phyloP scores from a whole-genome alignment of 2,329 filamentous ascomycete species.

The Cladosporium oxysporum region DNA sequence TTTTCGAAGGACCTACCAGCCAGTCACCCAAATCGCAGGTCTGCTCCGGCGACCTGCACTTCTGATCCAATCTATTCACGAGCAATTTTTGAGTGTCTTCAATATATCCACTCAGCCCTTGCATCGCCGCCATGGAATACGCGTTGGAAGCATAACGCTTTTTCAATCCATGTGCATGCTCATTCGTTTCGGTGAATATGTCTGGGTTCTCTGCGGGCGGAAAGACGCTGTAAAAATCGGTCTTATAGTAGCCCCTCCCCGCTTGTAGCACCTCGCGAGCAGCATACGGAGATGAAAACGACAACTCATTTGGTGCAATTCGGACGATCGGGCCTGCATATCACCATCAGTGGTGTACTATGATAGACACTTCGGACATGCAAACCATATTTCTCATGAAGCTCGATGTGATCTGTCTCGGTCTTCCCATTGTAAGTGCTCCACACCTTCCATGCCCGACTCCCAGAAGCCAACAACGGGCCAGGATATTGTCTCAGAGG shows the following conservation, averaged over 20 bases:
- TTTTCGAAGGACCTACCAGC: constrained; percentile 47
- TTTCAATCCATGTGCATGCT: constrained; percentile 73
- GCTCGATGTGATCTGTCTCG: constrained; percentile 58
- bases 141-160: constrained; percentile 73
- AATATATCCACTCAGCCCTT: constrained; percentile 79
- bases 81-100: constrained; percentile 73
- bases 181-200: constrained; percentile 74
- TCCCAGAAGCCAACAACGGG: constrained; percentile 34
- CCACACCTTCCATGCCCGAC: constrained; percentile 33
- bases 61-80: constrained; percentile 51
- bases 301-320: constrained; percentile 71
- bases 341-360: not conserved
- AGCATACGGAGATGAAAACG: constrained; percentile 71
- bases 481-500: constrained; percentile 33
- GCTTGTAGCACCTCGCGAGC: constrained; percentile 71
- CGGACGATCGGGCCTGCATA: constrained; percentile 57
- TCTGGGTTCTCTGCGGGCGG: constrained; percentile 70
- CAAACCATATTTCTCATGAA: constrained; percentile 72
- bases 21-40: constrained; percentile 58
- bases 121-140: constrained; percentile 74
- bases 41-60: constrained; percentile 43
- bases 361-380: not conserved
- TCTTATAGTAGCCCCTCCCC: constrained; percentile 18
- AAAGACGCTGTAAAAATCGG: constrained; percentile 76
- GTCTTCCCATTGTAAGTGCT: constrained; percentile 18